These are phyloP conservation scores for Ascochyta fabae DNA, from an alignment of 2,329 filamentous ascomycete genomes.

Conservation along the genomic window DNA sequence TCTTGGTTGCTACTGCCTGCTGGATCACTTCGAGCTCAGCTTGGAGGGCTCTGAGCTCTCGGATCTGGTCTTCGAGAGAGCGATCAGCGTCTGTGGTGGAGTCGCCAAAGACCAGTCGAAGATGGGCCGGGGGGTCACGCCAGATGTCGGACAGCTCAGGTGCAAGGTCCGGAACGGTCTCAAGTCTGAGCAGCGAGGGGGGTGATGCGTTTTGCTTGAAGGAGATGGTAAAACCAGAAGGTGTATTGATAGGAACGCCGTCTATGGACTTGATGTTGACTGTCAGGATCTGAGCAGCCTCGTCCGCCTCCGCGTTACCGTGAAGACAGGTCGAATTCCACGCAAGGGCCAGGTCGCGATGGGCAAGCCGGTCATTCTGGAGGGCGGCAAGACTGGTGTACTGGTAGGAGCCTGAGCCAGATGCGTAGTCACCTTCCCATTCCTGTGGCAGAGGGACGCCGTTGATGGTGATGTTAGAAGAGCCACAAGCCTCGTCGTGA, in stretches of 20 bases:
- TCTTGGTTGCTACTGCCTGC: constrained; percentile 45
- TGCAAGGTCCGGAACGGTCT: constrained; percentile 40
- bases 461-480: constrained; percentile 53
- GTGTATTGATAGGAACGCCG: constrained; percentile 37
- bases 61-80: constrained; percentile 50
- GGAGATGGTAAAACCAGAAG: constrained; percentile 49
- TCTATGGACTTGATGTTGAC: constrained; percentile 50
- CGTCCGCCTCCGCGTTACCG: constrained; percentile 33
- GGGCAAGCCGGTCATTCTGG: constrained; percentile 42
- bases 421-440: constrained; percentile 48
- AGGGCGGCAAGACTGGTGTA: constrained; percentile 39
- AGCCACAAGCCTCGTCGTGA: constrained; percentile 46
- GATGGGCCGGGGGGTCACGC: constrained; percentile 45
- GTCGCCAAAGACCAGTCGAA: constrained; percentile 37
- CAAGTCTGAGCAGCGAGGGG: constrained; percentile 46
- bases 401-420: constrained; percentile 40
- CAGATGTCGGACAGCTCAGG: constrained; percentile 42
- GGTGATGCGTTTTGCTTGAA: constrained; percentile 49
- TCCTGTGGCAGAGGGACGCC: constrained; percentile 47
- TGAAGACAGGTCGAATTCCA: constrained; percentile 51
- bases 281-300: constrained; percentile 48
- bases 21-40: constrained; percentile 48
- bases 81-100: constrained; percentile 13
- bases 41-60: constrained; percentile 50
- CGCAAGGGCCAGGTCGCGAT: constrained; percentile 47